Percentiles rank a stretch among this genome's conserved stretches.
phyloP scores from a whole-genome alignment of 495 filamentous ascomycete genomes.

The Glonium stellatum region DNA sequence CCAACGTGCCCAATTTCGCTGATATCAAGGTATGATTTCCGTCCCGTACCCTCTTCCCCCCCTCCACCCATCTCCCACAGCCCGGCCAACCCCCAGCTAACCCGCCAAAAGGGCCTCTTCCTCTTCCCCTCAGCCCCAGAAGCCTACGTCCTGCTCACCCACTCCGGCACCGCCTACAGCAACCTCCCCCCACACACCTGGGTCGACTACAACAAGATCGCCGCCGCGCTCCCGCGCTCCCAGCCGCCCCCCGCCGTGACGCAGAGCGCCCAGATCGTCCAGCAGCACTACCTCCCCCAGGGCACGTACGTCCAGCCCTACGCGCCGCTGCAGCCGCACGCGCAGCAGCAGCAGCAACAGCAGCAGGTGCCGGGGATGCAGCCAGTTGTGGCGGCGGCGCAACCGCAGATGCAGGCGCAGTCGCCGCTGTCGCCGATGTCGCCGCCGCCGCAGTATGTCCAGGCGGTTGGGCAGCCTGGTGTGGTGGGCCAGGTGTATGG shows the following conservation, averaged over 20 bases:
- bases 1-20: slow-evolving; percentile 12
- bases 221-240: not conserved
- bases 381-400: not conserved
- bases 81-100: not conserved
- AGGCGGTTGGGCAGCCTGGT: not conserved
- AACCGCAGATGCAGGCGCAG: not conserved
- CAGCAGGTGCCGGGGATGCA: too few relatives aligned
- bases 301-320: not conserved
- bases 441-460: not conserved
- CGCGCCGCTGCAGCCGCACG: not conserved
- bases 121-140: slow-evolving; percentile 21
- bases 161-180: slow-evolving; percentile 21
- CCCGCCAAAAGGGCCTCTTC: slow-evolving; percentile 18
- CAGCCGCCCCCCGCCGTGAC: not conserved
- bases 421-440: not conserved
- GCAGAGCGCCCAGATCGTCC: not conserved
- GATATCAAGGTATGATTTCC: slow-evolving; percentile 9
- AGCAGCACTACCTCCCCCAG: not conserved
- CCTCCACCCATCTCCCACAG: too few relatives aligned
- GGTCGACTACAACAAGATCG: slow-evolving; percentile 26
- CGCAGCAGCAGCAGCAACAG: not conserved
- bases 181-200: slow-evolving; percentile 26
- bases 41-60: too few relatives aligned
- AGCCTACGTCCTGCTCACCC: slow-evolving; percentile 22
- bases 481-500: not conserved